Percentiles rank a stretch among this genome's conserved stretches.
phyloP scores from a whole-genome alignment of 2,329 filamentous ascomycete genomes.

The Paecilomyces sp. region DNA sequence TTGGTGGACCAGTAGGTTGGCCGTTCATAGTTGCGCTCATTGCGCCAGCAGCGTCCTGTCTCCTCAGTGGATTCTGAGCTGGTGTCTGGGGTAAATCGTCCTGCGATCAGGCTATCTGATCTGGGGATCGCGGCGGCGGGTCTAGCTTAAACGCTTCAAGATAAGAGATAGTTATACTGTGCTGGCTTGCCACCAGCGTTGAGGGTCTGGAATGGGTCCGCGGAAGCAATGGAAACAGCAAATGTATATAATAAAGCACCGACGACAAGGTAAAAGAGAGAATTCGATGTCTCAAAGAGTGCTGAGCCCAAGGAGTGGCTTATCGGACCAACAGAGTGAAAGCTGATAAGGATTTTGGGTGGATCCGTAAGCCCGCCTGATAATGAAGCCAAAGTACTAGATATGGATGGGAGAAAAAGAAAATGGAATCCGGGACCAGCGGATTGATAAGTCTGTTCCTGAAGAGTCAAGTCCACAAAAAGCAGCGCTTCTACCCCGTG shows the following conservation, averaged over 20 bases:
- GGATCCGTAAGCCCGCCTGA: background rate
- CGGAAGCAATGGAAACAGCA: background rate
- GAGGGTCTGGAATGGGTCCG: background rate
- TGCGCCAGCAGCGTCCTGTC: background rate
- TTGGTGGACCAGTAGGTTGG: background rate
- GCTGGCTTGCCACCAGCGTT: background rate
- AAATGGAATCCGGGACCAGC: background rate
- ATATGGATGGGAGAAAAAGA: background rate
- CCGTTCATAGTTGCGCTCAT: constrained; percentile 43
- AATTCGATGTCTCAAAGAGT: background rate
- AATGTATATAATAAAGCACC: background rate
- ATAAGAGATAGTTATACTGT: background rate
- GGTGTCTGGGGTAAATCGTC: background rate
- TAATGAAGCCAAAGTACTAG: background rate
- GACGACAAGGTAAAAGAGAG: background rate
- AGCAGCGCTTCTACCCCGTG: background rate
- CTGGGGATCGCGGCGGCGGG: background rate
- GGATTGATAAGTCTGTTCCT: background rate
- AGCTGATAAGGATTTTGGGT: background rate
- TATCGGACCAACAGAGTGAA: background rate
- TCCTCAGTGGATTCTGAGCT: background rate
- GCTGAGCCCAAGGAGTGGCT: background rate
- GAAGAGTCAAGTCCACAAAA: background rate
- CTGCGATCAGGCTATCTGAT: background rate
- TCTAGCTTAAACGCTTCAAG: background rate